Evolutionary conservation across 805 yeast genomes (phyloP).

Genomic region (Nakazawaea holstii): DNA sequence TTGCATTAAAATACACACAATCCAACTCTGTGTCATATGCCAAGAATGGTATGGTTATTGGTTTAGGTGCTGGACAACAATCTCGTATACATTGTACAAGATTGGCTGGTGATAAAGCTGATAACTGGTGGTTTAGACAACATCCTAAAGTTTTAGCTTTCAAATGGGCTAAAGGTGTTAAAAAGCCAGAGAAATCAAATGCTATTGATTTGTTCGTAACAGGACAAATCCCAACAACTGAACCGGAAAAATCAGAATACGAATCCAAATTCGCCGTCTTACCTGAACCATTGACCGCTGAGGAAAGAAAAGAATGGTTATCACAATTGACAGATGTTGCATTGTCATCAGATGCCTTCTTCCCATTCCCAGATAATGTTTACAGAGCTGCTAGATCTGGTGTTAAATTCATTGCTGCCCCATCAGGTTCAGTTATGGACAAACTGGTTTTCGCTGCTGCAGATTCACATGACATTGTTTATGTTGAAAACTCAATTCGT

Average conservation of each 20-base stretch:
- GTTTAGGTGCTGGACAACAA: conserved; percentile 99
- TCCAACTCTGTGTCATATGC: conserved; percentile 98
- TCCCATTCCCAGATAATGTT: conserved; percentile 99
- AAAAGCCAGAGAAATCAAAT: conserved; percentile 97
- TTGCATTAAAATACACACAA: conserved; percentile 96
- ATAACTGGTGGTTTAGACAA: conserved; percentile 99
- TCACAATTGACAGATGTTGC: conserved; percentile 79
- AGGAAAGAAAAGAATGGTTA: conserved; percentile 88
- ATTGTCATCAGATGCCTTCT: conserved; percentile 95
- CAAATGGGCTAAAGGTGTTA: conserved; percentile 97
- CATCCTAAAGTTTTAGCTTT: conserved; percentile 90
- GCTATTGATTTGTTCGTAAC: conserved; percentile 95
- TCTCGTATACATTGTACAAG: conserved; percentile 99
- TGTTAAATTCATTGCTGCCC: conserved; percentile 93
- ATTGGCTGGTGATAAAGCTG: conserved; percentile 98
- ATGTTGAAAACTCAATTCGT: conserved; percentile 95
- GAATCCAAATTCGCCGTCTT: conserved; percentile 79
- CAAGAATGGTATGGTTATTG: conserved; percentile 98
- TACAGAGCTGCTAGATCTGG: conserved; percentile 97
- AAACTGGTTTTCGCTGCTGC: conserved; percentile 95
- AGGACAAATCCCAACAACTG: conserved; percentile 82
- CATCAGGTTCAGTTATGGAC: conserved; percentile 97
- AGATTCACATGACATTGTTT: conserved; percentile 82
- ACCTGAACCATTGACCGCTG: conserved; percentile 77
- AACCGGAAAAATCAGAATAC: conserved; percentile 91